These are phyloP conservation scores for Sclerotinia sclerotiorum DNA, from an alignment of 2,329 filamentous ascomycete species.

Conservation along the genomic window DNA sequence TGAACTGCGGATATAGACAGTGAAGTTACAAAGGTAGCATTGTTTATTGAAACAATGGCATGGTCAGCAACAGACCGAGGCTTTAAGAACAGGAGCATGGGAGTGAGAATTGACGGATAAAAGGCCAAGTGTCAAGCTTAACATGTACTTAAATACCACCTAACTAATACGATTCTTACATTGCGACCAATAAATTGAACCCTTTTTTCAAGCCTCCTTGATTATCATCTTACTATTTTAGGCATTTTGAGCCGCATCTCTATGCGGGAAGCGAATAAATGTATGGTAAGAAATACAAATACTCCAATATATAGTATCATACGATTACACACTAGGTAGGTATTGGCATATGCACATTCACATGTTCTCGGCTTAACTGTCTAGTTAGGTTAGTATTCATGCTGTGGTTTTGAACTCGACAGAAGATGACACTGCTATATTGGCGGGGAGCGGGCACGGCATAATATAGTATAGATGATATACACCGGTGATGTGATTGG, in stretches of 20 bases:
- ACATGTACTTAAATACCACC: slow-evolving; percentile 19
- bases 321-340: not conserved
- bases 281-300: not conserved
- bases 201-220: not conserved
- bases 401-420: too few relatives aligned
- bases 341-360: not conserved
- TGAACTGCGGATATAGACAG: not conserved
- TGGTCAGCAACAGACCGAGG: not conserved
- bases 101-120: slow-evolving; percentile 6
- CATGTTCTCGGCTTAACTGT: not conserved
- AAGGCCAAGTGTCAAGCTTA: not conserved
- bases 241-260: not conserved
- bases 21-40: not conserved
- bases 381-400: too few relatives aligned
- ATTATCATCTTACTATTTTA: not conserved
- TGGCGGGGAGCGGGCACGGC: too few relatives aligned
- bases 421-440: too few relatives aligned
- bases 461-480: not conserved
- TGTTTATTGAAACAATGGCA: not conserved
- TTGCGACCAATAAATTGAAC: slow-evolving; percentile 3
- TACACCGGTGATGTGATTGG: too few relatives aligned
- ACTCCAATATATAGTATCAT: not conserved
- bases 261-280: not conserved
- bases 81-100: not conserved
- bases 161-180: slow-evolving; percentile 22